Percentiles rank a stretch among this genome's conserved stretches.
These are phyloP conservation scores for Isabelozyma pseudorhagii DNA, from an alignment of 805 yeast genomes.

Conservation along the genomic window DNA sequence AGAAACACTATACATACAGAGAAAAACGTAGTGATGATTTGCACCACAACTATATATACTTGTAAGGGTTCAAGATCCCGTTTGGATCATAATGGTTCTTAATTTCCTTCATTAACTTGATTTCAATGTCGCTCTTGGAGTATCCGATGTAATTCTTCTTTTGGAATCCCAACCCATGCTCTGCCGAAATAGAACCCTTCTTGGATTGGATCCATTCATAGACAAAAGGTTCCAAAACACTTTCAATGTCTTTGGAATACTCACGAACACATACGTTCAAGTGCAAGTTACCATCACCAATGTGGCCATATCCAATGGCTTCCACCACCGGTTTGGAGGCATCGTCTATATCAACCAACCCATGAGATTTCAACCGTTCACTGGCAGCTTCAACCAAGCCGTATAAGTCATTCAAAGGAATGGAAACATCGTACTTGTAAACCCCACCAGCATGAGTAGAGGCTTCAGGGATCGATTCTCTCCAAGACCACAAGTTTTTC, in stretches of 20 bases:
- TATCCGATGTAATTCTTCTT: constrained; percentile 88
- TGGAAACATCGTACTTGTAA: constrained; percentile 93
- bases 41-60: constrained; percentile 56
- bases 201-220: constrained; percentile 79
- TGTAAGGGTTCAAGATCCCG: constrained; percentile 91
- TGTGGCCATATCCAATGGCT: constrained; percentile 96
- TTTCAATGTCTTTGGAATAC: constrained; percentile 76
- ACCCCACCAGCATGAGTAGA: constrained; percentile 86
- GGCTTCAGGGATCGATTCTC: constrained; percentile 92
- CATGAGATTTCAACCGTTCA: constrained; percentile 52
- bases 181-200: constrained; percentile 92
- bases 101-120: constrained; percentile 70
- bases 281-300: constrained; percentile 96
- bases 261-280: constrained; percentile 87
- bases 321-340: constrained; percentile 76
- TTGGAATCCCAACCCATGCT: constrained; percentile 96
- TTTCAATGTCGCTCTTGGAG: constrained; percentile 71
- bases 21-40: not conserved
- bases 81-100: constrained; percentile 88
- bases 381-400: constrained; percentile 79
- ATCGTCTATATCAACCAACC: constrained; percentile 56
- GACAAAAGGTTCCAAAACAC: constrained; percentile 86
- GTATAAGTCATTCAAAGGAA: constrained; percentile 80
- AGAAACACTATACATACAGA: too few relatives aligned
- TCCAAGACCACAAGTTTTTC: constrained; percentile 86